Base-by-base conservation (phyloP, 208 protist species). In the Crithidia acanthocephali region DNA sequence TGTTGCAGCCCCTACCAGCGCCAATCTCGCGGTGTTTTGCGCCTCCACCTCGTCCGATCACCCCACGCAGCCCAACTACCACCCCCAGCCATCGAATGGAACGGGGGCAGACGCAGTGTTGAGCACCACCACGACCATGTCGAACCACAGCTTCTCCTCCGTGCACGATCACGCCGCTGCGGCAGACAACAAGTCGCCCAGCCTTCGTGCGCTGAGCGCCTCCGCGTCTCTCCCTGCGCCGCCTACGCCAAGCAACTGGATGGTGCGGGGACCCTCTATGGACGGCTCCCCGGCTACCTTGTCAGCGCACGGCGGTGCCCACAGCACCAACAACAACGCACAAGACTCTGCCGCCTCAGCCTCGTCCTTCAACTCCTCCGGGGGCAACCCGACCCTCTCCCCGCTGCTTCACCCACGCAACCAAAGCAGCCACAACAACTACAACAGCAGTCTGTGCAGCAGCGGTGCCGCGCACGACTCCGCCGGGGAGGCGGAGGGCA, bases 171-270 rank as follows among this genome's bases (percentile, higher is more conserved):
- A 53, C 37, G 35, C 25, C 37, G 35, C 25, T 16, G 13, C 40
- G 44, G 8, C 25, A 2, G 63, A 45, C 35, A 25, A 33, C 45
- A 59, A 47, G 50, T 76, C 72, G 3, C 72, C 62, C 5, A 40
- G 23, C 6, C 27, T 35, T 0, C 16, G 33, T 16, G 23, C 48
- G 56, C 35, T 47, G 22, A 70, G 47, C 56, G 11, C 28, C 2
- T 33, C 44, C 23, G 27, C 47, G 0, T 48, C 57, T 0, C 40
- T 52, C 11, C 23, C 35, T 6, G 56, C 48, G 2, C 58, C 64
- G 9, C 56, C 64, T 2, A 61, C 55, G 40, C 64, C 55, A 27
- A 67, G 72, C 25, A 65, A 61, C 28, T 71, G 72, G 72, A 57
- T 66, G 35, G 57, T 40, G 37, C 63, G 58, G 5, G 72, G 52